Evolutionary conservation across 352 stramenopile genomes (phyloP).

Genomic region (Paralagenidium karlingii): DNA sequence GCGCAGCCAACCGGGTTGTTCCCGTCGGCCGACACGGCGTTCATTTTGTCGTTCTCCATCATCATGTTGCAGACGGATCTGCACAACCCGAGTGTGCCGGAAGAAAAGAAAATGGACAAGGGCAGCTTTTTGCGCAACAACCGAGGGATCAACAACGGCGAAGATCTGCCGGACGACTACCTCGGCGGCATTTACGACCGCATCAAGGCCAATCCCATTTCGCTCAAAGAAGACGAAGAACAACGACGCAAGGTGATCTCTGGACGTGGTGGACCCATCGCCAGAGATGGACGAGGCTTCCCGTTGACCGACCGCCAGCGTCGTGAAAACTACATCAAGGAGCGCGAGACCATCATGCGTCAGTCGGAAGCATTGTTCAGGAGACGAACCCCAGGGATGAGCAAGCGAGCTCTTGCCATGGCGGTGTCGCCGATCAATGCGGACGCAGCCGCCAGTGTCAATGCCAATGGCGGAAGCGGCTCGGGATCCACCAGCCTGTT

Average conservation of each 20-base stretch:
- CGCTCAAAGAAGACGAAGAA: conserved; percentile 94
- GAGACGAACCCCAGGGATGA: not conserved
- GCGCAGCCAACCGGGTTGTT: conserved; percentile 81
- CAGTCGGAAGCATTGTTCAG: conserved; percentile 73
- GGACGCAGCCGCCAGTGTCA: not conserved
- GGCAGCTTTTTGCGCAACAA: conserved; percentile 96
- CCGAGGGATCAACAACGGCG: conserved; percentile 93
- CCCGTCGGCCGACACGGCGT: conserved; percentile 93
- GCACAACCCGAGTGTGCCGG: conserved; percentile 97
- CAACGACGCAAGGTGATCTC: conserved; percentile 8
- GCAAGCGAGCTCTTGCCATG: too few species aligned
- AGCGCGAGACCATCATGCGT: conserved; percentile 71
- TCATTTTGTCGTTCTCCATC: conserved; percentile 95
- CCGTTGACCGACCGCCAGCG: conserved; percentile 47
- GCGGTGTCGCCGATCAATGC: not conserved
- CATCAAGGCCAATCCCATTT: conserved; percentile 93
- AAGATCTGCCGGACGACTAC: conserved; percentile 91
- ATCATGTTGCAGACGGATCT: conserved; percentile 90
- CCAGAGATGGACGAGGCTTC: conserved; percentile 15
- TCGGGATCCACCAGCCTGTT: conserved; percentile 7
- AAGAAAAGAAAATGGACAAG: conserved; percentile 96
- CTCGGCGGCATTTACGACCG: conserved; percentile 92
- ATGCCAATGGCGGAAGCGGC: conserved; percentile 1
- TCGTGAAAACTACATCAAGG: conserved; percentile 73
- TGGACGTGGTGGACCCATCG: conserved; percentile 3